Evolutionary conservation across 306 rosid genomes (phyloP), one percentile per base, ranked within the genome.

Genomic region (Corylus avellana): DNA sequence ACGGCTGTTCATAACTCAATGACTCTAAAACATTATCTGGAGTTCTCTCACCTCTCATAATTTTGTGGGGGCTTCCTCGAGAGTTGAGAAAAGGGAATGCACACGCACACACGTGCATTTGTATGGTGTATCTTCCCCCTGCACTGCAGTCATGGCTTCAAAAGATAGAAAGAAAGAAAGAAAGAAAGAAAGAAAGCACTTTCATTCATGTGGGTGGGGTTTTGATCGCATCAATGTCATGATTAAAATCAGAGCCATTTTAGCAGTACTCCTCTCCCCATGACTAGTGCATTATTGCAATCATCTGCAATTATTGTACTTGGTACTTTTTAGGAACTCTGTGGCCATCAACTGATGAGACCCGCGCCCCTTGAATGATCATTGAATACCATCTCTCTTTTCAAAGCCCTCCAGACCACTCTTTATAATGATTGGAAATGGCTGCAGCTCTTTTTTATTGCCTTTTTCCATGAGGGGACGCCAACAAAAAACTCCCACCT

Each of bases 271-370:
- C 25, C 25, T 22, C 25, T 22, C 25, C 25, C 25, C 25, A 22
- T 22, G 25, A 22, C 25, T 22, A 22, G 25, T 22, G 46, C 70
- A 75, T 86, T 81, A 89, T 70, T 75, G 70, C 63, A 69, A 44
- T 61, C 79, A 70, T 74, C 37, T 44, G 67, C 79, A 55, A 77
- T 80, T 77, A 81, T 72, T 51, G 85, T 85, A 75, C 80, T 67
- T 35, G 37, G 66, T 76, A 75, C 82, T 83, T 35, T 79, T 44
- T 10, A 27, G 76, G 56, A 55, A 51, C 75, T 79, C 74, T 68
- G 58, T 20, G 63, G 76, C 83, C 59, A 18, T 75, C 80, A 75
- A 59, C 48, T 67, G 76, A 50, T 79, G 67, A 51, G 83, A 73
- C 81, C 83, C 85, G 76, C 81, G 25, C 37, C 47, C 64, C 17